Evolutionary conservation across 495 filamentous ascomycete genomes (phyloP).

Genomic region (Daldinia childiae): DNA sequence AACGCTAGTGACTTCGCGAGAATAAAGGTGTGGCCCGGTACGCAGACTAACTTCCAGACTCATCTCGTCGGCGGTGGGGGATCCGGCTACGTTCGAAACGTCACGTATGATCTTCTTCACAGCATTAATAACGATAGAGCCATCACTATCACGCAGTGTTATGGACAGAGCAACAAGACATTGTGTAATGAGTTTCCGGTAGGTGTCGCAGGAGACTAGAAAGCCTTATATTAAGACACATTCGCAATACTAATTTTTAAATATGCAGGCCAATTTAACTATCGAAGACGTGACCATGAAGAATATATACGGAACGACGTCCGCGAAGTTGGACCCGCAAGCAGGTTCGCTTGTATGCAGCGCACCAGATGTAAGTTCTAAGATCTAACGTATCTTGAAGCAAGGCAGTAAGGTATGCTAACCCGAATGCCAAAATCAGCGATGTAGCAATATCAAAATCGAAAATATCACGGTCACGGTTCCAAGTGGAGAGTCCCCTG

Average conservation of each 20-base stretch:
- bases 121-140: conserved; percentile 68
- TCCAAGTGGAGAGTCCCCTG: conserved; percentile 29
- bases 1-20: conserved; percentile 45
- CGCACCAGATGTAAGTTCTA: conserved; percentile 30
- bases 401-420: neutral
- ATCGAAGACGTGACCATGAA: conserved; percentile 43
- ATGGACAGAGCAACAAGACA: conserved; percentile 58
- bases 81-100: conserved; percentile 54
- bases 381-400: neutral
- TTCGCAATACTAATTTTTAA: neutral
- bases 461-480: conserved; percentile 37
- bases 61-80: conserved; percentile 50
- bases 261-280: conserved; percentile 38
- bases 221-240: neutral
- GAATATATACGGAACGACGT: conserved; percentile 38
- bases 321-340: conserved; percentile 30
- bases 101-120: conserved; percentile 67
- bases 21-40: conserved; percentile 49
- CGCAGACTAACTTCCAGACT: conserved; percentile 41
- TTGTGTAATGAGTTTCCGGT: conserved; percentile 38
- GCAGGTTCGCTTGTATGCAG: conserved; percentile 41
- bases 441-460: conserved; percentile 33
- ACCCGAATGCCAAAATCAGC: conserved; percentile 4
- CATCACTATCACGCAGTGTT: conserved; percentile 69
- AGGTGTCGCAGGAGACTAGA: neutral